phyloP scores from a whole-genome alignment of 2,329 filamentous ascomycete genomes.

The Exophiala sp. region DNA sequence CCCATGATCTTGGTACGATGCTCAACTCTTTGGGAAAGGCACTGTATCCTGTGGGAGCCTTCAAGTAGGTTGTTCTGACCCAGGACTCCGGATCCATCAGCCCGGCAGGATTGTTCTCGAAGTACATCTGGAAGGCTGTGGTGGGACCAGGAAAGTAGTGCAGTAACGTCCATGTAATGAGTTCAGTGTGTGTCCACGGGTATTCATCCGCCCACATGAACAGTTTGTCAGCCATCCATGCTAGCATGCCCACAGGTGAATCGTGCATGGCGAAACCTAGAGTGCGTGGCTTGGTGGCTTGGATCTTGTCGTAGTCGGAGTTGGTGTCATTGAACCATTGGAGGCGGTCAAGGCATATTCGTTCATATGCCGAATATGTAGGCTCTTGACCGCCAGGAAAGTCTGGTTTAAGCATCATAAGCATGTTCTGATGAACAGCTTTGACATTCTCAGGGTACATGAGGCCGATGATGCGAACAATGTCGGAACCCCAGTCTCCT shows the following conservation, averaged over 20 bases:
- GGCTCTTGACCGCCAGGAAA: background rate
- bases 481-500: constrained; percentile 30
- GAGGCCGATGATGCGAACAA: constrained; percentile 27
- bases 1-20: constrained; percentile 26
- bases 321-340: constrained; percentile 54
- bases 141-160: constrained; percentile 6
- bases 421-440: no score
- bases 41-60: constrained; percentile 23
- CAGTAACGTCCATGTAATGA: constrained; percentile 63
- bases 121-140: background rate
- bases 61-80: constrained; percentile 15
- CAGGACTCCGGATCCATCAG: background rate
- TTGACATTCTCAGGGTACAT: constrained; percentile 25
- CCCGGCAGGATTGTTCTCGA: background rate
- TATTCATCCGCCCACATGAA: constrained; percentile 71
- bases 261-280: constrained; percentile 66
- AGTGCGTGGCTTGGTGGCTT: constrained; percentile 68
- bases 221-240: constrained; percentile 79
- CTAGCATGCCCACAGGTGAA: constrained; percentile 65
- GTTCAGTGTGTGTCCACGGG: constrained; percentile 70
- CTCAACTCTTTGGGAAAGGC: constrained; percentile 29
- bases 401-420: background rate
- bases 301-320: constrained; percentile 42
- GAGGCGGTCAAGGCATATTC: constrained; percentile 50
- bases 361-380: constrained; percentile 43